Conservation (phyloP, 1,284 basidiomycete genomes). For the Mycosarcoma maydis region DNA sequence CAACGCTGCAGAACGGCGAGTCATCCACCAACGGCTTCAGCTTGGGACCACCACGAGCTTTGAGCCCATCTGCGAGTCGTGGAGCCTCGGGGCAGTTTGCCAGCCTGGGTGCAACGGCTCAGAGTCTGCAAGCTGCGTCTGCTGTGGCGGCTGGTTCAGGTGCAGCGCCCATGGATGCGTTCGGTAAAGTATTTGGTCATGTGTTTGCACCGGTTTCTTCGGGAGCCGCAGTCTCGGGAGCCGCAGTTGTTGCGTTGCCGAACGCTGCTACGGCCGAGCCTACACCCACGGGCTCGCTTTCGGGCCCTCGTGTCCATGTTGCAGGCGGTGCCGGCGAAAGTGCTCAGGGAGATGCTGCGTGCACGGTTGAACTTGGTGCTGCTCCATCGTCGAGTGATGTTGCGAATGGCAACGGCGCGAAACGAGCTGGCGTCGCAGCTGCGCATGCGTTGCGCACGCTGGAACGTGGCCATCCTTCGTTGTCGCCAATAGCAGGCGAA, state of each 20-base stretch:
- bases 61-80: constrained; percentile 26
- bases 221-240: not conserved
- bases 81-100: constrained; percentile 9
- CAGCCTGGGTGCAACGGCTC: constrained; percentile 23
- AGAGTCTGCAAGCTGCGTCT: constrained; percentile 28
- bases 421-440: constrained; percentile 9
- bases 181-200: constrained; percentile 16
- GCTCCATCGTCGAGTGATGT: not conserved
- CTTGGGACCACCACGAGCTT: constrained; percentile 33
- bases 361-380: not conserved
- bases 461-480: constrained; percentile 14
- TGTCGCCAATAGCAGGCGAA: constrained; percentile 12
- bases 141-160: constrained; percentile 5
- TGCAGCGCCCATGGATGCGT: constrained; percentile 1
- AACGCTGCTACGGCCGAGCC: not conserved
- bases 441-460: constrained; percentile 21
- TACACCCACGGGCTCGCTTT: not conserved
- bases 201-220: constrained; percentile 15
- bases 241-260: not conserved
- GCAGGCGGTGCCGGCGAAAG: not conserved
- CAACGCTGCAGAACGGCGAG: constrained; percentile 16
- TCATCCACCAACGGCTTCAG: constrained; percentile 35
- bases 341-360: not conserved
- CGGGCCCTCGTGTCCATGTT: constrained; percentile 5
- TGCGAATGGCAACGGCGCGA: constrained; percentile 1